These are phyloP conservation scores for Centaurea solstitialis DNA, from an alignment of 129 eudicot species.

Conservation along the genomic window DNA sequence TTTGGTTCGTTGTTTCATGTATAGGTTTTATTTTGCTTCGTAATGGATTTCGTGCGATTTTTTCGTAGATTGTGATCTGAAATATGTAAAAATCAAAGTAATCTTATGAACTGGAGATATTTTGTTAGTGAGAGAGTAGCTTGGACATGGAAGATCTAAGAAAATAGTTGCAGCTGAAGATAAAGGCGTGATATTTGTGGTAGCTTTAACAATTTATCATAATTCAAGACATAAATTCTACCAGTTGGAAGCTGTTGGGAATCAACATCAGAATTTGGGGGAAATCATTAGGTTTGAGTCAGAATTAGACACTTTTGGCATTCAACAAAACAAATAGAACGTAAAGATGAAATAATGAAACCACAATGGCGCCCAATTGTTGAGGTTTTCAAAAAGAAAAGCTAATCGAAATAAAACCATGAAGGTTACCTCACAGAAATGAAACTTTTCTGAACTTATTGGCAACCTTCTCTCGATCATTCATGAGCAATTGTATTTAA, in stretches of 20 bases:
- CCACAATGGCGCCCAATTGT: not conserved
- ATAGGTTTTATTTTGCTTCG: not conserved
- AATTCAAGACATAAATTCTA: not conserved
- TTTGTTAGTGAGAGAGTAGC: not conserved
- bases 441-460: not conserved
- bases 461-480: not conserved
- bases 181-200: not conserved
- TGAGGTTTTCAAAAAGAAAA: not conserved
- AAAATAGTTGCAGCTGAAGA: not conserved
- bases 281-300: not conserved
- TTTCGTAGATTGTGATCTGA: not conserved
- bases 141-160: not conserved
- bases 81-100: not conserved
- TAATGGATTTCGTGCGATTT: not conserved
- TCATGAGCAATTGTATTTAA: not conserved
- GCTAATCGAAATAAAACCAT: not conserved
- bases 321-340: not conserved
- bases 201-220: not conserved
- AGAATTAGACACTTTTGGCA: not conserved
- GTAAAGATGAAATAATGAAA: not conserved
- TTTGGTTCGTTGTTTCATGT: not conserved
- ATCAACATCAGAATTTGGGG: constrained; percentile 12
- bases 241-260: not conserved
- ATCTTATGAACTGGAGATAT: too few relatives aligned
- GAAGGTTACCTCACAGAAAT: not conserved